Conservation (phyloP, 768 basidiomycete genomes). For the Agrocybe chaxingu region DNA sequence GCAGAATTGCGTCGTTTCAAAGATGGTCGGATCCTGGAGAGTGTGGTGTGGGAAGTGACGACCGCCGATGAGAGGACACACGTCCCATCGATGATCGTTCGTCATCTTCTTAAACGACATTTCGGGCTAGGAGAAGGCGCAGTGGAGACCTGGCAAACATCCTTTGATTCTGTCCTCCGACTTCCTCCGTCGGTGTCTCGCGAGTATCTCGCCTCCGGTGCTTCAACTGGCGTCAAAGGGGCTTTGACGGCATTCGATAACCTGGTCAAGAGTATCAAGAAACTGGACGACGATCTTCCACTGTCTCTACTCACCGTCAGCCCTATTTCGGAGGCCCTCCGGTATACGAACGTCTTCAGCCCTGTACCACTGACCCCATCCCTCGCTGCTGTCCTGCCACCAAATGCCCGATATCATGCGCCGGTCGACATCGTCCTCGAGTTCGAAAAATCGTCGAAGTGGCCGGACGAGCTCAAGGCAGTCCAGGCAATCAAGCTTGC, state of each 20-base stretch:
- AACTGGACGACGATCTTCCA: conserved; percentile 68
- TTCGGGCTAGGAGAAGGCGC: conserved; percentile 58
- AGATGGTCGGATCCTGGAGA: conserved; percentile 88
- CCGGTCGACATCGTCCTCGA: conserved; percentile 76
- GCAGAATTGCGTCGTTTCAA: conserved; percentile 94
- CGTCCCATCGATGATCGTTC: conserved; percentile 72
- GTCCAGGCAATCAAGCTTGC: conserved; percentile 95
- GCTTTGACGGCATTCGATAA: conserved; percentile 78
- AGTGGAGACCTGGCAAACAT: conserved; percentile 55
- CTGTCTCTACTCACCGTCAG: conserved; percentile 75
- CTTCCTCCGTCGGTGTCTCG: conserved; percentile 55
- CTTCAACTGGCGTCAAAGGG: conserved; percentile 61
- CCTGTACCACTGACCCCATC: conserved; percentile 68
- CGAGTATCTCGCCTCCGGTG: conserved; percentile 36
- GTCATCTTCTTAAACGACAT: conserved; percentile 72
- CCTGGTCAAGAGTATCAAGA: conserved; percentile 73
- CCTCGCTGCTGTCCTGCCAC: conserved; percentile 47
- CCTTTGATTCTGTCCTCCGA: conserved; percentile 56
- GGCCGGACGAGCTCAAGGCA: conserved; percentile 92
- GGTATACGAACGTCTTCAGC: conserved; percentile 82
- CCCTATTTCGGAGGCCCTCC: conserved; percentile 67
- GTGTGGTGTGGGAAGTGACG: conserved; percentile 94
- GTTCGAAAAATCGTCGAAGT: conserved; percentile 88
- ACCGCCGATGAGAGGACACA: conserved; percentile 76
- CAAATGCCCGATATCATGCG: conserved; percentile 62